Conservation (phyloP, 1,139 yeast genomes). For the Arxiozyma bovina region DNA sequence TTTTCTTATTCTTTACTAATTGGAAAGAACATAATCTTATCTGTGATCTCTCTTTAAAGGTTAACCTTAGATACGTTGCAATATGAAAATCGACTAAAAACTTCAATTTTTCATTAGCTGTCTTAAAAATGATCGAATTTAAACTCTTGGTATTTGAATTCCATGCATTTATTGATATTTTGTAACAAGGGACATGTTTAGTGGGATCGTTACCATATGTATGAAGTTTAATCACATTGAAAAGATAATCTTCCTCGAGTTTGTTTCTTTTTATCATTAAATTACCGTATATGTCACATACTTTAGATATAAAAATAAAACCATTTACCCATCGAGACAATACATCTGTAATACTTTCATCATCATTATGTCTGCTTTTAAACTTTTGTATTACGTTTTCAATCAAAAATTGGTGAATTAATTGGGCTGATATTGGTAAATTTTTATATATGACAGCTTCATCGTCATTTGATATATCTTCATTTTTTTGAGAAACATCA, state of each 20-base stretch:
- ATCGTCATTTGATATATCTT: conserved; percentile 3
- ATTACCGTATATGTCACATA: conserved; percentile 17
- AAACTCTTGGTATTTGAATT: conserved; percentile 20
- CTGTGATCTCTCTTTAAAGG: conserved; percentile 20
- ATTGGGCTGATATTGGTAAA: conserved; percentile 17
- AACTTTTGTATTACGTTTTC: conserved; percentile 9
- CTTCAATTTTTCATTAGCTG: conserved; percentile 23
- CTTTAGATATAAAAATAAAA: conserved; percentile 17
- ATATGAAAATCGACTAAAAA: conserved; percentile 27
- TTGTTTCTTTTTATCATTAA: neutral
- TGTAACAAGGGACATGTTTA: neutral
- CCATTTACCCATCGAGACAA: conserved; percentile 11
- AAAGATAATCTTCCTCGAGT: conserved; percentile 9
- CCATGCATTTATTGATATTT: conserved; percentile 24
- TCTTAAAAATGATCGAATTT: conserved; percentile 23
- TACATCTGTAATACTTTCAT: neutral
- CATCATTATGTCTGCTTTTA: neutral
- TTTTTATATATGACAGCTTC: conserved; percentile 9
- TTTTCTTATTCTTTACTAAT: no score
- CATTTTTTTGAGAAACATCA: neutral
- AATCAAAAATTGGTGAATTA: conserved; percentile 23
- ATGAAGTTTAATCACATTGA: conserved; percentile 6
- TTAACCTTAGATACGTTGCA: conserved; percentile 18
- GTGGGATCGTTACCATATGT: conserved; percentile 1
- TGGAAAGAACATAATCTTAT: conserved; percentile 17